A percentile compares a stretch with the other conserved stretches of the same genome.
These are phyloP conservation scores for Saraca asoca DNA, from an alignment of 331 rosid genomes.

Conservation along the genomic window DNA sequence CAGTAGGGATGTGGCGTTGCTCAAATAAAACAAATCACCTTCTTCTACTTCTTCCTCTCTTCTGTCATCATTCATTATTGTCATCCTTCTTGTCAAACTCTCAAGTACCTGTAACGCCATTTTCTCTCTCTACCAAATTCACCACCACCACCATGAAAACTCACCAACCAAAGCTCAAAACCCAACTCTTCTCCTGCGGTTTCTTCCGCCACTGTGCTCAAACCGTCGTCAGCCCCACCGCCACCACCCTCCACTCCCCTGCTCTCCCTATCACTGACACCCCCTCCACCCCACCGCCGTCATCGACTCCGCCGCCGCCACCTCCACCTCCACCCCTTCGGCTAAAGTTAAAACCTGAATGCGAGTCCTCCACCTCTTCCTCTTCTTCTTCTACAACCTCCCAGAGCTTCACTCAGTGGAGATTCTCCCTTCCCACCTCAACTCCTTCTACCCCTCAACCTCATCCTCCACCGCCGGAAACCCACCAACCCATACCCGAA, in stretches of 20 bases:
- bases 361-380: conserved; percentile 60
- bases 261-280: conserved; percentile 36
- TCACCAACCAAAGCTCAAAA: conserved; percentile 81
- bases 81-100: not conserved
- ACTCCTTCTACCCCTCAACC: conserved; percentile 35
- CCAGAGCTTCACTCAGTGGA: conserved; percentile 97
- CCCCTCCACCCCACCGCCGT: conserved; percentile 10
- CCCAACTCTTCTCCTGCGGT: conserved; percentile 89
- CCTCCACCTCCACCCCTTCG: conserved; percentile 6
- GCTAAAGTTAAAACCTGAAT: conserved; percentile 32
- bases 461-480: not conserved
- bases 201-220: conserved; percentile 92
- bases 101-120: too few relatives aligned
- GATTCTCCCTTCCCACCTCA: conserved; percentile 57
- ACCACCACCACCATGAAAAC: conserved; percentile 55
- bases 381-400: conserved; percentile 85
- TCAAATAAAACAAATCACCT: not conserved
- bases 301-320: conserved; percentile 14
- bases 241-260: conserved; percentile 49
- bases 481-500: conserved; percentile 27
- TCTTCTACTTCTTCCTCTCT: not conserved
- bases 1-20: too few relatives aligned
- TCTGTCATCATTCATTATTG: not conserved
- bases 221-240: conserved; percentile 76
- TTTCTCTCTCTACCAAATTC: not conserved